Evolutionary conservation across 345 rosid genomes (phyloP), one percentile per base, ranked within the genome.

Genomic region (Psidium friedrichsthalianum): DNA sequence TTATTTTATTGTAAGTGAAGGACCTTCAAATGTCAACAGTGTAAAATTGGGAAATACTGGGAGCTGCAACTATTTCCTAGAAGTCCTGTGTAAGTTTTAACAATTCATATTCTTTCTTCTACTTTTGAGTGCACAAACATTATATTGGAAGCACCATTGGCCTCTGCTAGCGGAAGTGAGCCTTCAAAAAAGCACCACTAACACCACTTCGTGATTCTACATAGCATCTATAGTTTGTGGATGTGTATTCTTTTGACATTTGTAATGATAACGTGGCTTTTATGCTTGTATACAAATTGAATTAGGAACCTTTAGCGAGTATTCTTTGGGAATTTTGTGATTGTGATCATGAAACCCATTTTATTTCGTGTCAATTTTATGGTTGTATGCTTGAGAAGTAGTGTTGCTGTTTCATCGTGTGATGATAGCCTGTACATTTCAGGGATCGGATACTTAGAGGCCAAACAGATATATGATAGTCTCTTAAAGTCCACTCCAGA

Each of bases 401-500:
- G 25, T 69, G 47, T 69, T 69, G 44, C 47, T 36, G 78, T 69
- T 36, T 69, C 78, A 18, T 69, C 0, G 2, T 18, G 86, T 91
- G 85, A 83, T 57, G 83, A 47, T 74, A 11, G 74, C 47, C 85
- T 84, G 47, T 84, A 84, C 86, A 56, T 86, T 85, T 25, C 93
- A 95, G 99, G 89, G 84, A 92, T 97, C 82, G 94, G 95, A 88
- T 96, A 93, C 92, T 82, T 95, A 85, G 98, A 97, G 94, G 98
- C 94, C 54, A 96, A 90, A 89, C 91, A 90, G 86, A 92, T 96
- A 83, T 94, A 93, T 86, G 96, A 94, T 84, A 93, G 93, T 86
- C 98, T 95, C 61, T 86, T 93, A 78, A 93, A 91, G 91, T 89
- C 94, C 47, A 92, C 96, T 84, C 93, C 98, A 40, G 99, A 96